Evolutionary conservation across 768 basidiomycete genomes (phyloP), one percentile per base, ranked within the genome.

Genomic region (Lactifluus volemus): DNA sequence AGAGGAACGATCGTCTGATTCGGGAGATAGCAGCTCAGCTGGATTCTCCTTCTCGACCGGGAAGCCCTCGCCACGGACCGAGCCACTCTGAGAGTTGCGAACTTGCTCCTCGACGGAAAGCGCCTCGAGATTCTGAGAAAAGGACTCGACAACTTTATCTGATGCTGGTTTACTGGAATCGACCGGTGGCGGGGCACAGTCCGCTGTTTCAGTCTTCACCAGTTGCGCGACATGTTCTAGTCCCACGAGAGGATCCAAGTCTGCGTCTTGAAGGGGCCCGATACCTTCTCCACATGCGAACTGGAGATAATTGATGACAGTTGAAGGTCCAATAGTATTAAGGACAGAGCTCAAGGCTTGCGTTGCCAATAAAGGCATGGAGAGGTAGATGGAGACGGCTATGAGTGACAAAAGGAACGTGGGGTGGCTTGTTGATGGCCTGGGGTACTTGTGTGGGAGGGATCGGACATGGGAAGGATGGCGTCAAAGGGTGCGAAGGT

Each of bases 371-470:
- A 83, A 78, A 0, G 90, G 87, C 17, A 94, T 86, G 34, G 88
- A 89, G 21, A 98, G 83, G 71, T 91, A 97, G 21, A 90, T 81
- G 1, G 92, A 79, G 14, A 92, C 92, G 0, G 94, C 90, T 36
- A 98, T 82, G 15, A 97, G 79, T 4, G 92, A 93, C 14, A 94
- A 77, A 6, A 97, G 80, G 67, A 97, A 9, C 83, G 79, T 4
- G 94, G 91, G 0, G 86, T 83, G 0, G 86, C 89, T 0, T 85
- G 85, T 50, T 95, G 92, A 39, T 85, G 78, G 21, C 76, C 80
- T 0, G 72, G 63, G 88, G 84, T 2, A 73, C 66, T 1, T 74
- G 68, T 1, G 63, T 52, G 0, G 67, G 51, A 1, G 58, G 52
- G 39, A 38, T 58, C 17, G 63, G 65, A 49, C 25, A 50, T 41